phyloP scores from a whole-genome alignment of 306 rosid genomes.

The Cucurbita pepo region DNA sequence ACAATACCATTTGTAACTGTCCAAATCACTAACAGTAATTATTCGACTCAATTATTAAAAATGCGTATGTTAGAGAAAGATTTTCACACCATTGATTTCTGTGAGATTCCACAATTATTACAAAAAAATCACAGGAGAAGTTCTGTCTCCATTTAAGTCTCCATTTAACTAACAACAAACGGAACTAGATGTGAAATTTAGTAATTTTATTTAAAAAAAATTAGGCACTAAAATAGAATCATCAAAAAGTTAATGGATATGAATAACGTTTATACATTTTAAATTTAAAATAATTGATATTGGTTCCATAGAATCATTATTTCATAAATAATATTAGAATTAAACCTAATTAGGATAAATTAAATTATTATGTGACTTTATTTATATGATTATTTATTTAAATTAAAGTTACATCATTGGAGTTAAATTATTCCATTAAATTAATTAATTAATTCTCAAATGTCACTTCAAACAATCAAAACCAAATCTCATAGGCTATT shows the following conservation, averaged over 20 bases:
- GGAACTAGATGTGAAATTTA: too few species aligned
- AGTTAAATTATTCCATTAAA: neutral
- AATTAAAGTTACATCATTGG: neutral
- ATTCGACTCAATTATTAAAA: too few species aligned
- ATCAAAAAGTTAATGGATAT: too few species aligned
- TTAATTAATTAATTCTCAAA: neutral
- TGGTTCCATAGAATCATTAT: neutral
- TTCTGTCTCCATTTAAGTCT: too few species aligned
- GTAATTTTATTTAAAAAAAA: neutral
- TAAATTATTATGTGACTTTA: neutral
- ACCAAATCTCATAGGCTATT: neutral
- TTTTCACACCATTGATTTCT: too few species aligned
- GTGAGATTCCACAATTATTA: too few species aligned
- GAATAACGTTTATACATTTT: neutral
- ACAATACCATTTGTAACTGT: too few species aligned
- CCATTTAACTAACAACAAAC: too few species aligned
- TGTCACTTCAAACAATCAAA: neutral
- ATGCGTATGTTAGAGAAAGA: too few species aligned
- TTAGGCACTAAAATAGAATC: neutral
- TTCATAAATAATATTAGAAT: neutral
- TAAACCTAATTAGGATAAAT: neutral
- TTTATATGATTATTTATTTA: neutral
- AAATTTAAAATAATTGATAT: neutral
- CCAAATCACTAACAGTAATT: too few species aligned
- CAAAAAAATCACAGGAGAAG: too few species aligned